phyloP scores from a whole-genome alignment of 352 stramenopile genomes.

The Phytophthora ohioensis region DNA sequence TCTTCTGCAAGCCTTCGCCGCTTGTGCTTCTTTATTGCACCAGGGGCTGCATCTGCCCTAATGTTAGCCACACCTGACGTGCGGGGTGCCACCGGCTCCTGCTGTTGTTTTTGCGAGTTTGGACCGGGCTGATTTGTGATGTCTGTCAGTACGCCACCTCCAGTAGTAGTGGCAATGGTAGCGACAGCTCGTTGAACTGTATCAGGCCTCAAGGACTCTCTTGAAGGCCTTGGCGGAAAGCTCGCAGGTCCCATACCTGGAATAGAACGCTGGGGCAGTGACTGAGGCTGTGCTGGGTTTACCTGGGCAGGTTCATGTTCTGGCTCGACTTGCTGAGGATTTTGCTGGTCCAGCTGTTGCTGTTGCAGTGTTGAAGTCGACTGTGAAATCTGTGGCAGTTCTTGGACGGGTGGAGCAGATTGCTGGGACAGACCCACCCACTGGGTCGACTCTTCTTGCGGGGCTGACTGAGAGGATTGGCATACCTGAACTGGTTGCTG shows the following conservation, averaged over 20 bases:
- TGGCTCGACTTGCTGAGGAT: conserved; percentile 12
- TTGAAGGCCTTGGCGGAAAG: conserved; percentile 15
- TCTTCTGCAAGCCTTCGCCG: conserved; percentile 36
- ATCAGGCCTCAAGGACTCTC: conserved; percentile 6
- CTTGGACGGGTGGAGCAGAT: conserved; percentile 1
- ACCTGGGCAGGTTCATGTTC: conserved; percentile 11
- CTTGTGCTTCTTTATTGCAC: conserved; percentile 45
- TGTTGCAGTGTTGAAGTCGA: conserved; percentile 4
- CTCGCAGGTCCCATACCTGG: not conserved
- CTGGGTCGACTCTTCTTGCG: conserved; percentile 19
- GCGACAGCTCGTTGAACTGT: conserved; percentile 7
- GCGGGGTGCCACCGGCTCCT: conserved; percentile 18
- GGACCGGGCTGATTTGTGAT: conserved; percentile 68
- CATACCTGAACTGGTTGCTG: conserved; percentile 25
- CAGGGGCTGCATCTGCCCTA: conserved; percentile 4
- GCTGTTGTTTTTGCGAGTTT: conserved; percentile 29
- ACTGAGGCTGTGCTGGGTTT: conserved; percentile 15
- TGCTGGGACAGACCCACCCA: not conserved
- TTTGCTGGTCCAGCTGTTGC: not conserved
- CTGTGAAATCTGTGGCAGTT: conserved; percentile 8
- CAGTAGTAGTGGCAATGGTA: conserved; percentile 1
- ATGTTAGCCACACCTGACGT: conserved; percentile 4
- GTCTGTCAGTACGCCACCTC: conserved; percentile 50
- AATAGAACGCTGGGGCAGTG: conserved; percentile 3
- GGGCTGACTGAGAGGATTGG: conserved; percentile 21